phyloP scores from a whole-genome alignment of 179 eudicot species.

The Corrigiola litoralis region DNA sequence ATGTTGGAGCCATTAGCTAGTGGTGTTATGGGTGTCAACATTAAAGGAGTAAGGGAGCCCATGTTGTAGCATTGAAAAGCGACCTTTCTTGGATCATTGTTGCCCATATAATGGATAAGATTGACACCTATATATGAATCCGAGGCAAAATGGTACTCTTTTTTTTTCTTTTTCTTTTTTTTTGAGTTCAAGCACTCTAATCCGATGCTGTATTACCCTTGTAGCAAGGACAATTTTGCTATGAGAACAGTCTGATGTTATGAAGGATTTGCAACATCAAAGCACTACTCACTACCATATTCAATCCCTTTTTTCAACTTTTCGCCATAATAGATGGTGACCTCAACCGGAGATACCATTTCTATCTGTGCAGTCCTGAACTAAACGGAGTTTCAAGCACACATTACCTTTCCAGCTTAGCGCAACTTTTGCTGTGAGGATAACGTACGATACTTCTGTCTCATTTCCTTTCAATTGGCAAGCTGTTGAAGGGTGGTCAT shows the following conservation, averaged over 20 bases:
- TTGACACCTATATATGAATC: slow-evolving; percentile 16
- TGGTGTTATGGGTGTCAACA: slow-evolving; percentile 24
- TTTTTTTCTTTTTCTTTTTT: too few relatives aligned
- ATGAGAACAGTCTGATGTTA: slow-evolving; percentile 9
- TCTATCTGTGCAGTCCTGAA: not conserved
- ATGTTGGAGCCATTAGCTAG: slow-evolving; percentile 29
- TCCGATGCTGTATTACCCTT: too few relatives aligned
- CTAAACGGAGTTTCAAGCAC: too few relatives aligned
- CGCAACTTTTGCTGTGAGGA: not conserved
- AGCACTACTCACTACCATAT: too few relatives aligned
- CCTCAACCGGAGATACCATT: not conserved
- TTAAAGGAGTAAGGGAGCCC: slow-evolving; percentile 21
- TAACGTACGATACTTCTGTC: too few relatives aligned
- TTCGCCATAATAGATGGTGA: slow-evolving; percentile 4
- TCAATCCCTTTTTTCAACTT: too few relatives aligned
- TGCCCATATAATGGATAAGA: slow-evolving; percentile 29
- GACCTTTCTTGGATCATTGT: slow-evolving; percentile 17
- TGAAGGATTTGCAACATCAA: too few relatives aligned
- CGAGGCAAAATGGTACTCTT: not conserved
- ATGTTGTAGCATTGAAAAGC: slow-evolving; percentile 13
- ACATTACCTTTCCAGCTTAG: too few relatives aligned
- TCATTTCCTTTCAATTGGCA: too few relatives aligned
- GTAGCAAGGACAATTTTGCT: too few relatives aligned
- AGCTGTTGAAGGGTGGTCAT: too few relatives aligned
- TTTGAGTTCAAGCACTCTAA: too few relatives aligned